Evolutionary conservation across 2,329 filamentous ascomycete species (phyloP), one percentile per base, ranked within the genome.

Genomic region (Thielaviopsis populi): DNA sequence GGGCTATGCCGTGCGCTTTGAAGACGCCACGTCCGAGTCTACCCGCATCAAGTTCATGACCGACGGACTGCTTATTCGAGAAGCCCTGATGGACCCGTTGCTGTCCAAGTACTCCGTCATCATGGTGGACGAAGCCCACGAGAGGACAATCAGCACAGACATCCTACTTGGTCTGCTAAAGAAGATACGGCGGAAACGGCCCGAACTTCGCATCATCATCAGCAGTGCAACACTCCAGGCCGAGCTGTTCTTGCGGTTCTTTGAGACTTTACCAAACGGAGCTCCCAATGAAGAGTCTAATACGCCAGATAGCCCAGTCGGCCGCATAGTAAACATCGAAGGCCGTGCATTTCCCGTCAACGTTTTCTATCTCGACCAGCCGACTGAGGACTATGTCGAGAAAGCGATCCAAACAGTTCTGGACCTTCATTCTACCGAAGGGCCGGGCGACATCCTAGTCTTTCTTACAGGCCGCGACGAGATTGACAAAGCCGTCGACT

Each of bases 121-220:
- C 69, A 96, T 99, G 90, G 88, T 99, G 7, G 94, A 99, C 71
- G 92, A 97, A 75, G 94, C 92, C 6, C 94, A 99, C 72, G 92
- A 97, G 74, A 81, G 94, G 63, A 96, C 91, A 59, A 81, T 97
- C 66, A 95, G 89, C 72, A 95, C 91, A 0, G 94, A 99, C 71
- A 83, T 99, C 13, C 78, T 97, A 7, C 80, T 99, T 2, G 92
- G 94, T 0, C 77, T 97, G 15, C 74, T 99, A 46, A 96, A 95
- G 73, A 97, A 97, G 73, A 92, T 99, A 61, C 77, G 84, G 63
- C 89, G 83, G 72, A 87, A 84, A 70, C 80, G 94, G 53, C 82
- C 87, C 7, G 91, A 96, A 65, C 75, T 97, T 62, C 84, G 91
- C 22, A 87, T 97, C 67, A 85, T 99, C 61, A 83, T 99, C 71